Evolutionary conservation across 2,329 filamentous ascomycete genomes (phyloP).

Genomic region (Colletotrichum incanum): DNA sequence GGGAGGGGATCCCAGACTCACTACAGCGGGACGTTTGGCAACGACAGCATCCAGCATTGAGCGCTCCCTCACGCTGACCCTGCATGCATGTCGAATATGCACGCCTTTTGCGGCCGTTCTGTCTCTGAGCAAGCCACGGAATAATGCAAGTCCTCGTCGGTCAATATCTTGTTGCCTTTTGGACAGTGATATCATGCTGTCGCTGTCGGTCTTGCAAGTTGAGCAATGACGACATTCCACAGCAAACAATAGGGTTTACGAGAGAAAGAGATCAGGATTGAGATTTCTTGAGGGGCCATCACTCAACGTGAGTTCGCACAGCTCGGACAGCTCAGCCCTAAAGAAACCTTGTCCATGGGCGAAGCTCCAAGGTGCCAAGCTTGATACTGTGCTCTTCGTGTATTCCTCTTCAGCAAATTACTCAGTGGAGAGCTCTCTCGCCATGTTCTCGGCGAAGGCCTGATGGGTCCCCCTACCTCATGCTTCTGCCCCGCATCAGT

Average conservation of each 20-base stretch:
- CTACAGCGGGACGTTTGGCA: too few species aligned
- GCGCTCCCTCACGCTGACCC: not conserved
- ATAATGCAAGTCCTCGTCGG: not conserved
- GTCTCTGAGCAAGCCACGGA: not conserved
- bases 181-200: not conserved
- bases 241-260: not conserved
- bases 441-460: slow-evolving; percentile 10
- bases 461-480: slow-evolving; percentile 14
- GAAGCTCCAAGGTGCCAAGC: slow-evolving; percentile 26
- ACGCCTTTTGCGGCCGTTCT: not conserved
- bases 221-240: not conserved
- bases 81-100: not conserved
- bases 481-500: slow-evolving; percentile 7
- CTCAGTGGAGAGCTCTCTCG: slow-evolving; percentile 28
- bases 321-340: slow-evolving; percentile 40
- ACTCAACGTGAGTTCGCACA: slow-evolving; percentile 6
- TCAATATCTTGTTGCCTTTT: not conserved
- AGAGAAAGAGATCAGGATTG: not conserved
- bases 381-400: not conserved
- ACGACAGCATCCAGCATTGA: not conserved
- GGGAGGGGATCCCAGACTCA: not conserved
- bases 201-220: not conserved
- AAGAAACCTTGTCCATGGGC: slow-evolving; percentile 25
- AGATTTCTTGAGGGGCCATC: not conserved
- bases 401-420: not conserved